Conservation (phyloP, 371 early-diverging fungal genomes). For the Lichtheimia ornata region DNA sequence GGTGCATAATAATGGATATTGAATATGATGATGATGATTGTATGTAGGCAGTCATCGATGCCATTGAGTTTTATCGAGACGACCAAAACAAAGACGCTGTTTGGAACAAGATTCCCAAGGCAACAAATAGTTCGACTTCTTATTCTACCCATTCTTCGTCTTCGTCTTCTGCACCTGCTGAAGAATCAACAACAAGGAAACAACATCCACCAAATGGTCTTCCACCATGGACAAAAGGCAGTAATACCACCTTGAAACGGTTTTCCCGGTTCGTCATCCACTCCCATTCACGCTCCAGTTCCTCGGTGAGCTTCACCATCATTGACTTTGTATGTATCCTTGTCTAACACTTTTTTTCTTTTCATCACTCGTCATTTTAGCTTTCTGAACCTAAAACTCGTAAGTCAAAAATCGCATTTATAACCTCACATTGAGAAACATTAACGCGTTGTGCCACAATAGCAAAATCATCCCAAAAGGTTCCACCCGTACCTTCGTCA, state of each 20-base stretch:
- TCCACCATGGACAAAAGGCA: conserved; percentile 9
- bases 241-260: conserved; percentile 8
- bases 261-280: conserved; percentile 12
- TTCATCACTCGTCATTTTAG: too few relatives aligned
- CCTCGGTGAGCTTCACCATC: background rate
- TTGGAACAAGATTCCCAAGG: conserved; percentile 84
- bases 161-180: background rate
- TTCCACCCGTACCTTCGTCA: conserved; percentile 5
- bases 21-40: background rate
- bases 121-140: conserved; percentile 11
- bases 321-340: too few relatives aligned
- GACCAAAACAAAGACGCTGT: conserved; percentile 67
- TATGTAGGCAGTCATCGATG: conserved; percentile 85
- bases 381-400: too few relatives aligned
- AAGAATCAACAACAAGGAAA: background rate
- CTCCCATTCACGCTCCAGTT: background rate
- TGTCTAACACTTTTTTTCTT: too few relatives aligned
- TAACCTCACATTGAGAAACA: too few relatives aligned
- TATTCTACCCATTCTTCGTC: conserved; percentile 11
- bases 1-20: background rate
- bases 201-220: background rate
- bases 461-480: too few relatives aligned
- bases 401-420: too few relatives aligned
- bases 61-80: conserved; percentile 88
- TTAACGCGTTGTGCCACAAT: too few relatives aligned